Conservation (phyloP, 768 basidiomycete genomes). For the Paxillus involutus region DNA sequence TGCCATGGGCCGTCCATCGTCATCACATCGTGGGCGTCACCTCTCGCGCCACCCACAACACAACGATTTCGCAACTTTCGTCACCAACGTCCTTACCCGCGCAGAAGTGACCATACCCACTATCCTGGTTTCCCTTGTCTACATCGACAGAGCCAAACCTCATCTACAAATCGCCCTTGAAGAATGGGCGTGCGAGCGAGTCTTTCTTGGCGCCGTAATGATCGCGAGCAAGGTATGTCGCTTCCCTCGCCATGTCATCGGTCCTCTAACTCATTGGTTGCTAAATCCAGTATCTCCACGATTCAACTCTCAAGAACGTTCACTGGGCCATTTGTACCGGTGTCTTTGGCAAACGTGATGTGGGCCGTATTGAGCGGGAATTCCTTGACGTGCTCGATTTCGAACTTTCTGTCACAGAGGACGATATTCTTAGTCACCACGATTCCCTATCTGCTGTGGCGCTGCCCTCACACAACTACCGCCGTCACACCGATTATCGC, state of each 20-base stretch:
- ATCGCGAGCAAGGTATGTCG: conserved; percentile 72
- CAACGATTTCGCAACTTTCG: conserved; percentile 62
- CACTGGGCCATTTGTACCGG: conserved; percentile 89
- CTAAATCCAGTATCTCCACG: conserved; percentile 68
- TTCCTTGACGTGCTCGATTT: conserved; percentile 80
- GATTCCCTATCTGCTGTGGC: conserved; percentile 32
- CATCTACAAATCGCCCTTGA: conserved; percentile 80
- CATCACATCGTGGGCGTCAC: conserved; percentile 50
- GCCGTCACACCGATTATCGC: conserved; percentile 25
- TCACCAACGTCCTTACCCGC: conserved; percentile 63
- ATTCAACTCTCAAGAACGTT: conserved; percentile 87
- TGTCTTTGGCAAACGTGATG: conserved; percentile 78
- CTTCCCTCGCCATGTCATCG: conserved; percentile 17
- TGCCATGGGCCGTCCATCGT: conserved; percentile 67
- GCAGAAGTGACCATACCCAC: conserved; percentile 74
- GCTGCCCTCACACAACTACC: conserved; percentile 24
- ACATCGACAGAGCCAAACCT: conserved; percentile 74
- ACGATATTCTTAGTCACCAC: conserved; percentile 55
- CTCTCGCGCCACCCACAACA: conserved; percentile 49
- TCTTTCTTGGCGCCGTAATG: conserved; percentile 90
- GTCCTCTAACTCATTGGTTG: conserved; percentile 5
- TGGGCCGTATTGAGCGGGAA: conserved; percentile 80
- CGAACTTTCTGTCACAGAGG: conserved; percentile 64
- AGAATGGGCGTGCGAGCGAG: conserved; percentile 86
- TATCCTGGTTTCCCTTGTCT: conserved; percentile 69